Evolutionary conservation across 352 stramenopile species (phyloP).

Genomic region (Globisporangium takayamanum): DNA sequence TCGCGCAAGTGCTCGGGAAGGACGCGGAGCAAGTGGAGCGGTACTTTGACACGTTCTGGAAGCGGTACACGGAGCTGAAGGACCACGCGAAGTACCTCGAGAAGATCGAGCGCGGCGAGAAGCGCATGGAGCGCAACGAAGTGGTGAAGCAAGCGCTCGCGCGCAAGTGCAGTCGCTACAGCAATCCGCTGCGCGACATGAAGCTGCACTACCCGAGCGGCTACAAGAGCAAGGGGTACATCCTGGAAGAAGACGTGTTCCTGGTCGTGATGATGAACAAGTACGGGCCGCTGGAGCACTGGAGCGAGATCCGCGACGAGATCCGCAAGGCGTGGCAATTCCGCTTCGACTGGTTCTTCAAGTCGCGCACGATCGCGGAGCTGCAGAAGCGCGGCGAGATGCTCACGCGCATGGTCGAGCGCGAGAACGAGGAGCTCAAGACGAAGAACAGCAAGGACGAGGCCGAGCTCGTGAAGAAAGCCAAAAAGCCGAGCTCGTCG

Average conservation of each 20-base stretch:
- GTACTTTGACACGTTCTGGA: conserved; percentile 96
- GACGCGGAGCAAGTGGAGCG: conserved; percentile 85
- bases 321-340: conserved; percentile 98
- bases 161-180: conserved; percentile 93
- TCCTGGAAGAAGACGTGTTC: conserved; percentile 97
- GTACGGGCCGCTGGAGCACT: conserved; percentile 94
- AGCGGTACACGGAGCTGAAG: conserved; percentile 90
- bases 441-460: conserved; percentile 66
- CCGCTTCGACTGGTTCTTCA: conserved; percentile 99
- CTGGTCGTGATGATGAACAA: conserved; percentile 98
- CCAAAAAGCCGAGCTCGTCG: conserved; percentile 51
- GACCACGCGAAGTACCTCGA: conserved; percentile 92
- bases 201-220: conserved; percentile 82
- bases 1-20: conserved; percentile 88
- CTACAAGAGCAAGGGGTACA: conserved; percentile 94
- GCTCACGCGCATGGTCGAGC: conserved; percentile 94
- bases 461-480: conserved; percentile 74
- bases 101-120: conserved; percentile 96
- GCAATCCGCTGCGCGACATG: conserved; percentile 89
- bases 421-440: conserved; percentile 89
- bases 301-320: conserved; percentile 96
- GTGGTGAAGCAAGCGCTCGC: conserved; percentile 95
- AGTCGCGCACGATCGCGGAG: conserved; percentile 95
- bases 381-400: conserved; percentile 96
- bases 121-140: conserved; percentile 92